These are phyloP conservation scores for Fraxinus excelsior DNA, from an alignment of 257 asterid species.

Conservation along the genomic window DNA sequence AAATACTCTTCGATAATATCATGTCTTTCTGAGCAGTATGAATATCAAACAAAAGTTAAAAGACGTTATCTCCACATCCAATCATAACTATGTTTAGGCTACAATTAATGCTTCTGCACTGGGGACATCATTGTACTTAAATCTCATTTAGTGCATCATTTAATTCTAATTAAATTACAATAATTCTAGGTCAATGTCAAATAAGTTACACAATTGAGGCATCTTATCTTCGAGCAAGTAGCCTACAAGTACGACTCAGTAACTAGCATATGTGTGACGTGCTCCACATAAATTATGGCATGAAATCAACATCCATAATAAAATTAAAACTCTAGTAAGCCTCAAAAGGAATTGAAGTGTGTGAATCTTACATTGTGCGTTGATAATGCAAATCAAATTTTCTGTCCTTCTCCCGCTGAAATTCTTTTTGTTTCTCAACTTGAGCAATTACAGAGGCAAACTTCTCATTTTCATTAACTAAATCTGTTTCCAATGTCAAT, in stretches of 20 bases:
- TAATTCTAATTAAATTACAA: not conserved
- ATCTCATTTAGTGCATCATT: constrained; percentile 14
- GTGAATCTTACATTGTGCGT: constrained; percentile 64
- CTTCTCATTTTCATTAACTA: constrained; percentile 56
- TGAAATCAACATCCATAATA: constrained; percentile 7
- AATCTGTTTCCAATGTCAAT: constrained; percentile 54
- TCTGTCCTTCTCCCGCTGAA: constrained; percentile 62
- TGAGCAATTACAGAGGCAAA: constrained; percentile 43
- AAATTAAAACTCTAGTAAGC: constrained; percentile 7
- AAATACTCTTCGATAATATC: not conserved
- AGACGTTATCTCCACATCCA: not conserved
- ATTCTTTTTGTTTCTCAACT: constrained; percentile 48
- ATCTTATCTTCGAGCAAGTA: not conserved
- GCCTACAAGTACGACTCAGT: not conserved
- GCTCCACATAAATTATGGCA: not conserved
- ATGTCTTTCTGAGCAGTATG: not conserved
- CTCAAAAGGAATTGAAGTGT: not conserved
- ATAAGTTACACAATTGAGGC: not conserved
- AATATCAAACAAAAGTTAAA: not conserved
- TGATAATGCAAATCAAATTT: constrained; percentile 75
- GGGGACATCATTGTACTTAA: not conserved
- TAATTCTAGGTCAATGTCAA: not conserved
- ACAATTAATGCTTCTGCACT: not conserved
- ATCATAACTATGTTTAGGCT: constrained; percentile 1
- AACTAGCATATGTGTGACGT: not conserved